Percentiles rank a stretch among this genome's conserved stretches.
Conservation (phyloP, 2,329 filamentous ascomycete genomes). For the Ascocoryne sarcoides region DNA sequence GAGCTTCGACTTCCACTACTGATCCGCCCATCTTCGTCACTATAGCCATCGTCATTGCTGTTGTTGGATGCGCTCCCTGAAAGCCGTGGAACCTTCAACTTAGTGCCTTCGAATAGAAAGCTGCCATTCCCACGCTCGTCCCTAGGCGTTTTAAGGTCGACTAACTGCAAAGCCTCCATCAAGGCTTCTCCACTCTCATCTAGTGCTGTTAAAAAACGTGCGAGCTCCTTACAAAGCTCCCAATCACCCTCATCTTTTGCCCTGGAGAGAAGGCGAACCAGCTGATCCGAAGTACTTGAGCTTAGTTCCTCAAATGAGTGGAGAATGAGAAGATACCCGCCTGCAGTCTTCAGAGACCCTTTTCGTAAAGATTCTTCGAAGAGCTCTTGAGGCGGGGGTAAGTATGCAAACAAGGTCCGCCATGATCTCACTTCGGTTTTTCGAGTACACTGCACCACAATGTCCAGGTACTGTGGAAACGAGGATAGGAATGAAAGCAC, state of each 20-base stretch:
- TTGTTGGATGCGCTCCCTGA: constrained; percentile 13
- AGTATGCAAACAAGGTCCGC: constrained; percentile 84
- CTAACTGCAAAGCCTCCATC: constrained; percentile 58
- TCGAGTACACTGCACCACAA: constrained; percentile 91
- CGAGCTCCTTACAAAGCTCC: constrained; percentile 92
- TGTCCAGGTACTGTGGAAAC: constrained; percentile 81
- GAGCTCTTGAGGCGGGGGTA: constrained; percentile 81
- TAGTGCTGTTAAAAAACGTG: constrained; percentile 87
- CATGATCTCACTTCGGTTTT: constrained; percentile 95
- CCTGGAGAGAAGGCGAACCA: constrained; percentile 69
- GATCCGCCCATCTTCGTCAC: constrained; percentile 16
- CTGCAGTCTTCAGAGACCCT: constrained; percentile 85
- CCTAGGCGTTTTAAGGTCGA: constrained; percentile 37
- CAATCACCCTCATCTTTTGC: constrained; percentile 83
- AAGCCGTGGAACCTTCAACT: constrained; percentile 22
- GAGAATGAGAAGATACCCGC: constrained; percentile 89
- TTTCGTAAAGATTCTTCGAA: constrained; percentile 87
- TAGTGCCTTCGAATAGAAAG: constrained; percentile 33
- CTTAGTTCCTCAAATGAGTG: constrained; percentile 70
- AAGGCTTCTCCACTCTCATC: constrained; percentile 80
- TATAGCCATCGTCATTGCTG: constrained; percentile 22
- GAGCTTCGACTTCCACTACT: constrained; percentile 21
- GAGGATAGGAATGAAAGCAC: constrained; percentile 59
- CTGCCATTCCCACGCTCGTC: constrained; percentile 27
- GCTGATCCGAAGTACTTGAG: constrained; percentile 63